Conservation (phyloP, 2,329 filamentous ascomycete genomes). For the Apiospora kogelbergensis region DNA sequence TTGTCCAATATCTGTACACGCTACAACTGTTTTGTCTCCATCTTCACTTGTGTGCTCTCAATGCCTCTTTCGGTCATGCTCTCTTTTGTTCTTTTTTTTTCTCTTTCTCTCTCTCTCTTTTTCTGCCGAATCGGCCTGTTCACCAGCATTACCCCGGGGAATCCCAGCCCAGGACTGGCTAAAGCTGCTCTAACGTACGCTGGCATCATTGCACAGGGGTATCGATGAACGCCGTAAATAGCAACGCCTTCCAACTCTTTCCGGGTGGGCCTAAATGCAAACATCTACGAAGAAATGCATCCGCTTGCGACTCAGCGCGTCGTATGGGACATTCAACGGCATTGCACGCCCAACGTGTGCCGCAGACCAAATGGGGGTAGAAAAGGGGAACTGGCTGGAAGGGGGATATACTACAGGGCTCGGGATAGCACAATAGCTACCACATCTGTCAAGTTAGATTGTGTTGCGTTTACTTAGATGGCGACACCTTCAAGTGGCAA, state of each 20-base stretch:
- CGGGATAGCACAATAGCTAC: constrained; percentile 10
- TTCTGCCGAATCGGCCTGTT: not conserved
- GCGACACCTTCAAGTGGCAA: constrained; percentile 54
- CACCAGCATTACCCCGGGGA: not conserved
- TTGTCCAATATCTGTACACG: constrained; percentile 7
- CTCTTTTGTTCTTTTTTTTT: not conserved
- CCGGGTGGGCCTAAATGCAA: constrained; percentile 11
- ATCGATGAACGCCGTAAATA: constrained; percentile 10
- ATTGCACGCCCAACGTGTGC: not conserved
- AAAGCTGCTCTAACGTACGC: not conserved
- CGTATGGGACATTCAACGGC: not conserved
- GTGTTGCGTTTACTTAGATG: constrained; percentile 12
- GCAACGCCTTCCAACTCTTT: constrained; percentile 14
- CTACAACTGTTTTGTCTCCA: not conserved
- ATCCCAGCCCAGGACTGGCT: not conserved
- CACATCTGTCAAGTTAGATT: constrained; percentile 5
- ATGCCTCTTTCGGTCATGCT: not conserved
- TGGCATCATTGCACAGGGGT: constrained; percentile 9
- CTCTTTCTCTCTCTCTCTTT: not conserved
- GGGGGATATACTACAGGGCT: constrained; percentile 13
- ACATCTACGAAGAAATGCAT: constrained; percentile 3
- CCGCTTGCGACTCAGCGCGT: not conserved
- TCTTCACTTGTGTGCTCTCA: constrained; percentile 2
- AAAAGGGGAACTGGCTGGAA: not conserved
- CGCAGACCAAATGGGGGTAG: not conserved